Base-by-base conservation (phyloP, 2,329 filamentous ascomycete genomes). In the Sporothrix humicola region DNA sequence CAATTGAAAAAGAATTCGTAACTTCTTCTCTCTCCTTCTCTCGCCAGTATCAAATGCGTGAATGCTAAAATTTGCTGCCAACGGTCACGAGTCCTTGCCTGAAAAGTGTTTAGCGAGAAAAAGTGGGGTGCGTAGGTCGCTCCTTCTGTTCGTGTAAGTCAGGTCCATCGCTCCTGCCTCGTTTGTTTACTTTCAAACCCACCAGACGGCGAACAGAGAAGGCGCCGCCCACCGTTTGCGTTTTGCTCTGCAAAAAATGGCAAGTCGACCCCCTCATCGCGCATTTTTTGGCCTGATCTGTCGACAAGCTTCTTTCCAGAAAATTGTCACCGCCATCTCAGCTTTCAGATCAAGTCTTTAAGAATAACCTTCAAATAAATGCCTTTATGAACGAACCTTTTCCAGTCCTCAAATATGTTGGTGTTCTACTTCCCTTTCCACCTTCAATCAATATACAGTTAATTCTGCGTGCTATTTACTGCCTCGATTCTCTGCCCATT, bases 61-160 rank as follows among this genome's bases (percentile, higher is more conserved):
- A 3, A 15, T 50, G 46, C 23, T 31, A 20, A 37, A 31, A 26
- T 56, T 8, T 26, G 12, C 13, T 23, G 20, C n/a, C n/a, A 23
- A 7, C 20, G n/a, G 17, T 54, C 50, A 48, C n/a, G 50, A 23
- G 50, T 54, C 6, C n/a, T 56, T 23, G 23, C 23, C 23, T 26
- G 3, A 1, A 26, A 26, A 26, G 1, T 26, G 20, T 13, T 7
- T n/a, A 61, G 20, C 20, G 10, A 26, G 15, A 65, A 65, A 65
- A 31, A 50, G 63, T 50, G 63, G 63, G 63, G 44, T 20, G 44
- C 15, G 63, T 13, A 31, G 31, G 46, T 52, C 65, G 65, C 65
- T 68, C 65, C 65, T 68, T 52, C 65, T 31, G 23, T 31, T 37
- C 8, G 63, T 48, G 48, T 68, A 68, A 50, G 52, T 56, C 48